Percentiles rank a stretch among this genome's conserved stretches.
These are phyloP conservation scores for Colletotrichum trifolii DNA, from an alignment of 2,329 filamentous ascomycete genomes.

Conservation along the genomic window DNA sequence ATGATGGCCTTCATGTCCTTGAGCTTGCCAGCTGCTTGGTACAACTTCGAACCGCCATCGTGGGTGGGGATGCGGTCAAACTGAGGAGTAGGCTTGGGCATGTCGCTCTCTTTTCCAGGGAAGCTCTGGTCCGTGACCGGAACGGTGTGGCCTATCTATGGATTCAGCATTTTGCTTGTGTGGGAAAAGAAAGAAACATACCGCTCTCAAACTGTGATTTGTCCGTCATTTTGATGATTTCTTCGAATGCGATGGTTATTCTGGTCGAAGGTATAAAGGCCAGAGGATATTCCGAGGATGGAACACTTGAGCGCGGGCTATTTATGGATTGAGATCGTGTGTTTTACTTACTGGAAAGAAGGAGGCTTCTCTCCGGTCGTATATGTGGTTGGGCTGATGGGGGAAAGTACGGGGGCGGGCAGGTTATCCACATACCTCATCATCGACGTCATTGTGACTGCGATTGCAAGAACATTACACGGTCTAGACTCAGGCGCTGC, in stretches of 20 bases:
- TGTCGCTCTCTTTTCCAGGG: slow-evolving; percentile 55
- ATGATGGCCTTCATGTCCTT: slow-evolving; percentile 81
- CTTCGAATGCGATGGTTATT: neutral
- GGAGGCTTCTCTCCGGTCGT: neutral
- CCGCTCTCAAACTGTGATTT: slow-evolving; percentile 39
- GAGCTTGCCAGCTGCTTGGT: slow-evolving; percentile 81
- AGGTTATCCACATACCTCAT: slow-evolving; percentile 34
- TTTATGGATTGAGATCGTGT: neutral
- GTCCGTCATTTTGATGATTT: slow-evolving; percentile 23
- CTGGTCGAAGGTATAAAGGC: neutral
- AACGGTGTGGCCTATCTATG: slow-evolving; percentile 48
- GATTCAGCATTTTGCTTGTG: slow-evolving; percentile 2
- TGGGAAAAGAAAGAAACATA: neutral
- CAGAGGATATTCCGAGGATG: neutral
- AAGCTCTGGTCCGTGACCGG: slow-evolving; percentile 55
- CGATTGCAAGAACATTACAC: slow-evolving; percentile 24
- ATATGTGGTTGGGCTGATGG: slow-evolving; percentile 14
- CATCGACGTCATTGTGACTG: slow-evolving; percentile 36
- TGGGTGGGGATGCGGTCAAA: slow-evolving; percentile 75
- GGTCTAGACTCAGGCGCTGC: slow-evolving; percentile 14
- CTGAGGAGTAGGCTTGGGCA: slow-evolving; percentile 67
- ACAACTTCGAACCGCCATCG: slow-evolving; percentile 75
- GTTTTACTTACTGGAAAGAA: neutral
- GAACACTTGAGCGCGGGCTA: neutral
- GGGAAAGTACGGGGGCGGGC: slow-evolving; percentile 6